Conservation (phyloP, 106 monocot genomes). For the Allium fistulosum region DNA sequence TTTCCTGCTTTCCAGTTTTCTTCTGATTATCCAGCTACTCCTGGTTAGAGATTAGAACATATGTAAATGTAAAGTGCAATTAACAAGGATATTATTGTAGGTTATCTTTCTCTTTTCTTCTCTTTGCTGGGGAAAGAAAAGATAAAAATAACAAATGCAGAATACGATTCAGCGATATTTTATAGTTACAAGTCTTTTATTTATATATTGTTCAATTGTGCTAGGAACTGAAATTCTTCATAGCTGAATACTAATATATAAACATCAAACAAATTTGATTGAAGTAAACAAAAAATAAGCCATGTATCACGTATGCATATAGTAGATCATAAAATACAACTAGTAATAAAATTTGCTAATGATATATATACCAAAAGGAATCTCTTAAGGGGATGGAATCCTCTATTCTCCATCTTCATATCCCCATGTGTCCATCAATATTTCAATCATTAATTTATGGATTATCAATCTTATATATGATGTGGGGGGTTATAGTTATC, state of each 20-base stretch:
- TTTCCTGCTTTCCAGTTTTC: background rate
- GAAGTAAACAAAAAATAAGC: background rate
- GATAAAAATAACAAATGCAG: background rate
- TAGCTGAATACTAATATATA: background rate
- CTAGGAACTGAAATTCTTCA: background rate
- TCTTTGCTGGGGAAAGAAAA: slow-evolving; percentile 2
- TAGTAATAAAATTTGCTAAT: no score
- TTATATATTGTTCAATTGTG: background rate
- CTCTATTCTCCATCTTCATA: no score
- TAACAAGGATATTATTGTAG: background rate
- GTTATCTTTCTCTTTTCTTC: slow-evolving; percentile 19
- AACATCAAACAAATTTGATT: background rate
- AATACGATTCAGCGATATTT: background rate
- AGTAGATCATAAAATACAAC: background rate
- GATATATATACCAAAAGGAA: no score
- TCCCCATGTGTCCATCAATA: no score
- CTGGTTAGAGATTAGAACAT: background rate
- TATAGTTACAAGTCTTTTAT: background rate
- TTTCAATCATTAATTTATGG: no score
- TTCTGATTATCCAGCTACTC: background rate
- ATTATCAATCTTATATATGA: no score
- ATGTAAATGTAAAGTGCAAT: background rate
- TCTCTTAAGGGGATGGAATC: no score
- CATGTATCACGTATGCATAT: background rate
- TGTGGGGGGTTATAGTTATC: no score